Conservation (phyloP, 768 basidiomycete genomes). For the Phylloporus arenicola region DNA sequence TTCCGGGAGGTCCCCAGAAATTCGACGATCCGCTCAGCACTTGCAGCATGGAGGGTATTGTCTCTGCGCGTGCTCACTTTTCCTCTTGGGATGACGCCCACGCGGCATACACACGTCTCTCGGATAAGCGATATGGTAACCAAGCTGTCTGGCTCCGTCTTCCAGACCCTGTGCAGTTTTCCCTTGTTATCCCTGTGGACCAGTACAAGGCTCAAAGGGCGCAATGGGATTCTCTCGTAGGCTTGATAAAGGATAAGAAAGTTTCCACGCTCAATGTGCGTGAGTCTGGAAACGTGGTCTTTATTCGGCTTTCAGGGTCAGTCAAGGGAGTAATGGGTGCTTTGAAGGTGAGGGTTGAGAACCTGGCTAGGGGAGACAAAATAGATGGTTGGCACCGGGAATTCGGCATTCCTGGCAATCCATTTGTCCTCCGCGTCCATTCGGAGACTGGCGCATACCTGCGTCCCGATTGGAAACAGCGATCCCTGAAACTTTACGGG, state of each 20-base stretch:
- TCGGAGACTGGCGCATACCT: slow-evolving; percentile 39
- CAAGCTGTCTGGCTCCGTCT: slow-evolving; percentile 38
- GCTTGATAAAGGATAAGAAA: too few species aligned
- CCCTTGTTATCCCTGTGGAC: slow-evolving; percentile 46
- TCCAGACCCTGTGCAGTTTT: slow-evolving; percentile 47
- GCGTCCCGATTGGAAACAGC: slow-evolving; percentile 42
- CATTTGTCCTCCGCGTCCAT: slow-evolving; percentile 34
- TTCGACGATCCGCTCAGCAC: slow-evolving; percentile 25
- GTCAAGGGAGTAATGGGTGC: slow-evolving; percentile 50
- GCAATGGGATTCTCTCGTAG: slow-evolving; percentile 45
- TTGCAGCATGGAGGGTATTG: slow-evolving; percentile 27
- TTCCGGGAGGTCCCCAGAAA: slow-evolving; percentile 13
- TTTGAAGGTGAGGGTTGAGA: slow-evolving; percentile 57
- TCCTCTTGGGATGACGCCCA: slow-evolving; percentile 50
- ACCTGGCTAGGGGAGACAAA: slow-evolving; percentile 45
- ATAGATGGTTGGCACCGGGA: slow-evolving; percentile 49
- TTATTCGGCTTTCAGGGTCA: slow-evolving; percentile 45
- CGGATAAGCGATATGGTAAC: slow-evolving; percentile 30
- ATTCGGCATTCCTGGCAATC: slow-evolving; percentile 25
- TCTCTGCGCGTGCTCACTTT: slow-evolving; percentile 36
- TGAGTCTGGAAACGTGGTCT: slow-evolving; percentile 23
- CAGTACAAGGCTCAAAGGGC: slow-evolving; percentile 43
- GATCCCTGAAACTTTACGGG: slow-evolving; percentile 44
- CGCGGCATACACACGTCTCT: slow-evolving; percentile 33
- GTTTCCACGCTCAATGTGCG: slow-evolving; percentile 32